Evolutionary conservation across 1,139 yeast species (phyloP), one percentile per base, ranked within the genome.

Genomic region (Blastobotrys capitulatus): DNA sequence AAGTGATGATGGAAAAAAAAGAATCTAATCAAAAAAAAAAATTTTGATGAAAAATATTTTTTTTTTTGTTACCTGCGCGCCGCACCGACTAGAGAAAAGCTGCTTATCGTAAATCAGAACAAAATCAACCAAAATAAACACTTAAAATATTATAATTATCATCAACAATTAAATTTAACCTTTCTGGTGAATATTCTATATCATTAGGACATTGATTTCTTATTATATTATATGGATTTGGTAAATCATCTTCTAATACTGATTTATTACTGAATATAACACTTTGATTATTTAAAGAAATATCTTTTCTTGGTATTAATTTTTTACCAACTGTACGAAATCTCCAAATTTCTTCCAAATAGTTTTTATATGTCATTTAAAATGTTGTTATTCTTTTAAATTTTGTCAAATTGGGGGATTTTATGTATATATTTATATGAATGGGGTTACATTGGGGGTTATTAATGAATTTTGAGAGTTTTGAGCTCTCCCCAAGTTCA

Each of bases 81-180:
- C n/a, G n/a, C n/a, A n/a, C n/a, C n/a, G n/a, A n/a, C 34, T 31
- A 31, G 34, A 31, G 34, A 31, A 31, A 31, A 31, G 34, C n/a
- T n/a, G n/a, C n/a, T n/a, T n/a, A n/a, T n/a, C n/a, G n/a, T n/a
- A n/a, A n/a, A n/a, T n/a, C n/a, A n/a, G 25, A 22, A 13, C 15
- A n/a, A n/a, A n/a, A n/a, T 39, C 13, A 40, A 5, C 43, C 43
- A 22, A 40, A 40, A 40, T 15, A 40, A 6, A 40, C 34, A 19
- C 13, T 40, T 2, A 22, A 5, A 13, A 40, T 40, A 8, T 16
- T 13, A 18, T 27, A 29, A 6, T n/a, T 9, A 12, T 27, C 29
- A 22, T 40, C 43, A n/a, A 40, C 43, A 4, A 40, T 19, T 10
- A 40, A 7, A 40, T 40, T 40, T 10, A 40, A 25, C 34, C 43